phyloP scores from a whole-genome alignment of 1,284 basidiomycete species.

The Hymenochaete sp. region DNA sequence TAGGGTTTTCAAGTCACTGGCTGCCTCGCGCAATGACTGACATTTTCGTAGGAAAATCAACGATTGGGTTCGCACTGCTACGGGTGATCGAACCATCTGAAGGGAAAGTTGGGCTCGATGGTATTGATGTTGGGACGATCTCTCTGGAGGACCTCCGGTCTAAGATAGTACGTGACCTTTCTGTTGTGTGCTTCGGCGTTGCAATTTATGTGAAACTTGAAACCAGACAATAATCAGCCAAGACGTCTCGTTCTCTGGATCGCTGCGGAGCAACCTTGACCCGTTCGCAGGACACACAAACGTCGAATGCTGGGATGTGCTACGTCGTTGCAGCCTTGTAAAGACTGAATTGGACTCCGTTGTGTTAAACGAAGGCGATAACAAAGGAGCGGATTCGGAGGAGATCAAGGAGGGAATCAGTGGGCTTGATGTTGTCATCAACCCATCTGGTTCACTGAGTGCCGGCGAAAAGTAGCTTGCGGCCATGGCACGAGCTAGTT shows the following conservation, averaged over 20 bases:
- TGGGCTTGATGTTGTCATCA: conserved; percentile 12
- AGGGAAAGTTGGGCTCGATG: conserved; percentile 79
- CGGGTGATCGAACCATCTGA: conserved; percentile 80
- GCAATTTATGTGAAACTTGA: too few species aligned
- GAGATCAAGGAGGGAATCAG: too few species aligned
- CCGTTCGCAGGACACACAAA: conserved; percentile 41
- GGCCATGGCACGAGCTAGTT: conserved; percentile 35
- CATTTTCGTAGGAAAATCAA: conserved; percentile 33
- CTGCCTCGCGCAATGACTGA: too few species aligned
- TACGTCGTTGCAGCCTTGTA: too few species aligned
- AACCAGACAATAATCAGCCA: conserved; percentile 43
- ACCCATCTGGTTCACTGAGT: too few species aligned
- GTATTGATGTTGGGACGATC: conserved; percentile 82
- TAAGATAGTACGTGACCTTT: too few species aligned
- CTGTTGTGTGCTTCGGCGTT: too few species aligned
- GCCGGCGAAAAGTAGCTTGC: too few species aligned
- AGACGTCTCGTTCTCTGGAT: conserved; percentile 29
- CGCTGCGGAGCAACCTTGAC: conserved; percentile 22
- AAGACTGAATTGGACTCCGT: too few species aligned
- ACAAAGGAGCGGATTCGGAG: too few species aligned
- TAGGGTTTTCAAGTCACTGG: neutral
- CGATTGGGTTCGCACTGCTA: conserved; percentile 77
- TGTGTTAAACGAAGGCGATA: too few species aligned
- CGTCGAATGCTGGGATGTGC: conserved; percentile 16
- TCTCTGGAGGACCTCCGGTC: conserved; percentile 79